Conservation (phyloP, 1,139 yeast species). For the Lodderomyces theae region DNA sequence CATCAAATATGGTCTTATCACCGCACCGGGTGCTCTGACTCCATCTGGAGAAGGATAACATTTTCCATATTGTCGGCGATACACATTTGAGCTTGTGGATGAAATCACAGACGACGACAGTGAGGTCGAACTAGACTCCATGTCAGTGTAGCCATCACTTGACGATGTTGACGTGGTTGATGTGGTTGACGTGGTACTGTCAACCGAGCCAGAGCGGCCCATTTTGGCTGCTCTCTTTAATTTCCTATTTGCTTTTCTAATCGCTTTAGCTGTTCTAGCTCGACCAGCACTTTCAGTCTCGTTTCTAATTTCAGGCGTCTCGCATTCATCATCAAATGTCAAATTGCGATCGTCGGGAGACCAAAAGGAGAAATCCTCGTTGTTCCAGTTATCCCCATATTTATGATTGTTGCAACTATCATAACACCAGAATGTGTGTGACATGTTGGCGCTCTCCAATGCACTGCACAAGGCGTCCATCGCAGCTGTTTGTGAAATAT, state of each 20-base stretch:
- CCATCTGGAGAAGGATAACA: slow-evolving; percentile 55
- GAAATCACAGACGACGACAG: slow-evolving; percentile 17
- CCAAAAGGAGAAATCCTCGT: slow-evolving; percentile 90
- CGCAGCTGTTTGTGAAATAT: slow-evolving; percentile 71
- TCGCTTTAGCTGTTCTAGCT: neutral
- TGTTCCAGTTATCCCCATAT: slow-evolving; percentile 91
- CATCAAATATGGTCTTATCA: slow-evolving; percentile 69
- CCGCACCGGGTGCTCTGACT: slow-evolving; percentile 65
- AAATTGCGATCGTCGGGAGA: slow-evolving; percentile 59
- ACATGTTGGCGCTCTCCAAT: slow-evolving; percentile 65
- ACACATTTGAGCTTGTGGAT: slow-evolving; percentile 24
- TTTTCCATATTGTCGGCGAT: slow-evolving; percentile 17
- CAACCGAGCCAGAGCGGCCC: slow-evolving; percentile 2
- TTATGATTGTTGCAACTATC: slow-evolving; percentile 66
- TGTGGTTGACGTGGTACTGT: slow-evolving; percentile 1
- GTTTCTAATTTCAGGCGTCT: slow-evolving; percentile 1
- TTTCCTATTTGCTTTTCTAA: slow-evolving; percentile 3
- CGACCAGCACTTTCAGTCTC: neutral
- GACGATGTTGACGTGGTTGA: neutral
- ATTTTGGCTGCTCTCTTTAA: neutral
- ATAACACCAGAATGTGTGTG: slow-evolving; percentile 87
- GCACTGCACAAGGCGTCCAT: slow-evolving; percentile 81
- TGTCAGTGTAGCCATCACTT: neutral
- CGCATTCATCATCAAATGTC: slow-evolving; percentile 15
- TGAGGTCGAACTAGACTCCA: slow-evolving; percentile 6